phyloP scores from a whole-genome alignment of 768 basidiomycete genomes.

The Leccinum imitatum region DNA sequence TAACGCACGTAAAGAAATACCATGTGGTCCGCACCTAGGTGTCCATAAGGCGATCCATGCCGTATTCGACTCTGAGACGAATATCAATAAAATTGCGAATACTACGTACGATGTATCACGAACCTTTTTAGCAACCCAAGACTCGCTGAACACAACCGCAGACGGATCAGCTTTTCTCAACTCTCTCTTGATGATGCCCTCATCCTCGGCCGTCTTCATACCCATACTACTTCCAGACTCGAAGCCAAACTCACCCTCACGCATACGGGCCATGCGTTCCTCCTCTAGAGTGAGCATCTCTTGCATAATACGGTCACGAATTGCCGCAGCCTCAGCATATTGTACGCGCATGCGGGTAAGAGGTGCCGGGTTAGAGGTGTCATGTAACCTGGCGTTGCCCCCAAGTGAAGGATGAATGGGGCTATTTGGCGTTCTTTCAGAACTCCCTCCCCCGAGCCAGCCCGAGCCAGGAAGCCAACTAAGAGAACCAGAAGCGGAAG shows the following conservation, averaged over 20 bases:
- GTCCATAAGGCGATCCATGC: conserved; percentile 92
- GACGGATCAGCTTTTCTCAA: conserved; percentile 95
- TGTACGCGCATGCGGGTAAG: conserved; percentile 70
- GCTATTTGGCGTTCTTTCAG: conserved; percentile 24
- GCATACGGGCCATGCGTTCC: conserved; percentile 94
- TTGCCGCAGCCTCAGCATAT: conserved; percentile 81
- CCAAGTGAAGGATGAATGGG: conserved; percentile 34
- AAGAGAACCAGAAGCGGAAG: conserved; percentile 33
- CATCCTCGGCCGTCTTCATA: conserved; percentile 54
- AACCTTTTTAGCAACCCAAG: conserved; percentile 93
- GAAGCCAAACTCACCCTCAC: conserved; percentile 64
- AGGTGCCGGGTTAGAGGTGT: conserved; percentile 31
- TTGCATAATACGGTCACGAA: conserved; percentile 94
- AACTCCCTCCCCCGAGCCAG: conserved; percentile 40
- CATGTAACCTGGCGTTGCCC: conserved; percentile 23
- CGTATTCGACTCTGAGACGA: conserved; percentile 71
- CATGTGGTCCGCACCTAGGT: conserved; percentile 59
- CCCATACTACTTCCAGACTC: conserved; percentile 43
- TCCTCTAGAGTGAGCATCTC: conserved; percentile 98
- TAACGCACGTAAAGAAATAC: conserved; percentile 3
- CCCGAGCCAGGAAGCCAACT: conserved; percentile 57
- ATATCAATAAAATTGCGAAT: conserved; percentile 5
- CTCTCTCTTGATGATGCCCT: conserved; percentile 89
- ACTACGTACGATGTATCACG: conserved; percentile 6
- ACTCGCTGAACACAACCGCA: conserved; percentile 93